These are phyloP conservation scores for Phytophthora lateralis DNA, from an alignment of 352 stramenopile genomes.

Conservation along the genomic window DNA sequence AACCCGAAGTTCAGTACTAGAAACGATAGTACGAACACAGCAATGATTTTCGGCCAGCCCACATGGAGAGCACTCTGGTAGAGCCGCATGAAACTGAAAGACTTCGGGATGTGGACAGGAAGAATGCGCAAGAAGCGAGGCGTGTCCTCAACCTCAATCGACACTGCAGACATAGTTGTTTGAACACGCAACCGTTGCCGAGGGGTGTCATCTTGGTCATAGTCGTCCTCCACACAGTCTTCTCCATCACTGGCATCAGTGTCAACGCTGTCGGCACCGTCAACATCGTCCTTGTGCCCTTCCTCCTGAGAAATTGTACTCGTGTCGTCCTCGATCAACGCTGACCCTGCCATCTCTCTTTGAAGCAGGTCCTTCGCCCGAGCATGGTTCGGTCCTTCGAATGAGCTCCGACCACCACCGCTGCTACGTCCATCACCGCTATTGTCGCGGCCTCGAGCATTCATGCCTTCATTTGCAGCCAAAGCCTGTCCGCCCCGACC, in stretches of 20 bases:
- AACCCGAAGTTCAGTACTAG: slow-evolving; percentile 70
- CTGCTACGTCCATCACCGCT: slow-evolving; percentile 1
- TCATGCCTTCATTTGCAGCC: slow-evolving; percentile 7
- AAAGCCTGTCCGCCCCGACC: slow-evolving; percentile 7
- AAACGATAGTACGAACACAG: slow-evolving; percentile 76
- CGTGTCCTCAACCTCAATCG: slow-evolving; percentile 81
- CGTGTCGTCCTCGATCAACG: slow-evolving; percentile 34
- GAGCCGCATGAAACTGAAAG: slow-evolving; percentile 79
- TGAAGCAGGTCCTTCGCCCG: slow-evolving; percentile 52
- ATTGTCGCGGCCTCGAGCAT: slow-evolving; percentile 1
- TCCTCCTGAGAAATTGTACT: slow-evolving; percentile 47
- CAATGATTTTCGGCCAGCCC: slow-evolving; percentile 71
- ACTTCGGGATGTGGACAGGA: slow-evolving; percentile 80
- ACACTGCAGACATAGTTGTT: slow-evolving; percentile 47
- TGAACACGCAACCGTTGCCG: slow-evolving; percentile 11
- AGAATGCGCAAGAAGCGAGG: slow-evolving; percentile 76
- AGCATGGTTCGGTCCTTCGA: slow-evolving; percentile 25
- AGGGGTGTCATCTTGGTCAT: slow-evolving; percentile 4
- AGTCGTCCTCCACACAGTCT: slow-evolving; percentile 17
- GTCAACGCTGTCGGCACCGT: slow-evolving; percentile 21
- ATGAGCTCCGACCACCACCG: slow-evolving; percentile 2
- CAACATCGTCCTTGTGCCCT: slow-evolving; percentile 22
- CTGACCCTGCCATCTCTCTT: slow-evolving; percentile 45
- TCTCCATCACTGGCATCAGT: slow-evolving; percentile 24
- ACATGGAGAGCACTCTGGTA: slow-evolving; percentile 82